These are phyloP conservation scores for Globisporangium polare DNA, from an alignment of 352 stramenopile genomes.

Conservation along the genomic window DNA sequence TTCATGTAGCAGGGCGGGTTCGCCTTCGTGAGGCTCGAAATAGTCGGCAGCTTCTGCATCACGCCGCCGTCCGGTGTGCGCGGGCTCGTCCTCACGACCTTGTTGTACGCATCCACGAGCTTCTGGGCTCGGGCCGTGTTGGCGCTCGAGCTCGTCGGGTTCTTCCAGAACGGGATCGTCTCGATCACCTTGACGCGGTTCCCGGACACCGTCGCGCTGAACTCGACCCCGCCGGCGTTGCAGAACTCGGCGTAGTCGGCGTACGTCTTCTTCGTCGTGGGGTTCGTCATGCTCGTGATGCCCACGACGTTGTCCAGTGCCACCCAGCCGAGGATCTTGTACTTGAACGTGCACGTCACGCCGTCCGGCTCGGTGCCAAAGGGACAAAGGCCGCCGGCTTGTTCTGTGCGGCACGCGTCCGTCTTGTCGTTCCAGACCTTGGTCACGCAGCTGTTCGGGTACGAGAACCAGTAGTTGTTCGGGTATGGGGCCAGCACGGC, in stretches of 20 bases:
- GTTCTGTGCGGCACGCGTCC: conserved; percentile 26
- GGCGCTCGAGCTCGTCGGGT: conserved; percentile 37
- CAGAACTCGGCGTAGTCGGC: conserved; percentile 71
- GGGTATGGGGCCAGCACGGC: conserved; percentile 65
- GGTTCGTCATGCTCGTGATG: conserved; percentile 57
- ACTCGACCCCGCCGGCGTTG: conserved; percentile 51
- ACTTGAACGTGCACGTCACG: conserved; percentile 65
- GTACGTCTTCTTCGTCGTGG: conserved; percentile 31
- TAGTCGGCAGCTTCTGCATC: conserved; percentile 42
- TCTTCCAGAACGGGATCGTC: conserved; percentile 58
- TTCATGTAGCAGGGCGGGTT: conserved; percentile 70
- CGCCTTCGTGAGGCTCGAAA: conserved; percentile 19
- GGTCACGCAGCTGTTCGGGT: conserved; percentile 62
- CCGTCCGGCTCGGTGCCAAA: conserved; percentile 50
- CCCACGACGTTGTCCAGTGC: conserved; percentile 44
- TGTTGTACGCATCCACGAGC: conserved; percentile 44
- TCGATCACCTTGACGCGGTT: conserved; percentile 3
- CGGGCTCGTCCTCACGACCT: conserved; percentile 23
- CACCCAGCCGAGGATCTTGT: conserved; percentile 66
- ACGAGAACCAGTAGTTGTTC: conserved; percentile 81
- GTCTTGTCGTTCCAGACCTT: conserved; percentile 44
- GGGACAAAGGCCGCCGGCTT: conserved; percentile 39
- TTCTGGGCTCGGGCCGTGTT: conserved; percentile 42
- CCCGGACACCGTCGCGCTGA: conserved; percentile 16
- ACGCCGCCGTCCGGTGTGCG: conserved; percentile 32